Conservation (phyloP, 208 protist genomes). For the Balamuthia mandrillaris region DNA sequence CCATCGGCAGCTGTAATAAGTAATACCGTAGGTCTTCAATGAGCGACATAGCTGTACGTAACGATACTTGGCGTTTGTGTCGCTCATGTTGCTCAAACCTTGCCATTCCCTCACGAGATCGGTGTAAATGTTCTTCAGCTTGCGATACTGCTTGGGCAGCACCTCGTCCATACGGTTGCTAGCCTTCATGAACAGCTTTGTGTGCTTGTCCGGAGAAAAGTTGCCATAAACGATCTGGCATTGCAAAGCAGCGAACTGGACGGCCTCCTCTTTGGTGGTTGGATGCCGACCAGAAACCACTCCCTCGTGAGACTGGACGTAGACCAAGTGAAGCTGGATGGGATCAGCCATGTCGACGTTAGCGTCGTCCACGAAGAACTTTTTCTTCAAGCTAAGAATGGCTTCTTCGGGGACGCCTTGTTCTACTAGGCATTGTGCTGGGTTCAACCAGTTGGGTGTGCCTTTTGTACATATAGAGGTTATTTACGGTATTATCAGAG, state of each 20-base stretch:
- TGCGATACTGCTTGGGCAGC: conserved; percentile 54
- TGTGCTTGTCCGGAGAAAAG: conserved; percentile 65
- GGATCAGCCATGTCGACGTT: conserved; percentile 71
- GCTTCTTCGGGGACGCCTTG: conserved; percentile 65
- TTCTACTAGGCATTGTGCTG: conserved; percentile 61
- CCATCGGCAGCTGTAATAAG: conserved; percentile 64
- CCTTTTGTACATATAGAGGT: too few species aligned
- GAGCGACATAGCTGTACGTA: conserved; percentile 73
- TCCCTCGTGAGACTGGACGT: conserved; percentile 52
- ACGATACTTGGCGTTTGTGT: conserved; percentile 74
- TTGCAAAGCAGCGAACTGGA: conserved; percentile 68
- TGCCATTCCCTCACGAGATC: conserved; percentile 59
- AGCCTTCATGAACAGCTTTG: conserved; percentile 35
- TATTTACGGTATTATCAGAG: too few species aligned
- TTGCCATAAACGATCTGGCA: conserved; percentile 68
- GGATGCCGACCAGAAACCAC: conserved; percentile 54
- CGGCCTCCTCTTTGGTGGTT: conserved; percentile 62
- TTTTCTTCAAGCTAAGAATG: conserved; percentile 68
- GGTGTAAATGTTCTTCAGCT: conserved; percentile 62
- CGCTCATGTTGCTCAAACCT: conserved; percentile 65
- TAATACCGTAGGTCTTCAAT: conserved; percentile 78
- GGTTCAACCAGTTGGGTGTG: conserved; percentile 74
- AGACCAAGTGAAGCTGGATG: conserved; percentile 73
- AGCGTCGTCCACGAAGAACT: conserved; percentile 74
- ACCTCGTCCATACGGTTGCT: conserved; percentile 57